Conservation (phyloP, 176 grass and related monocot genomes). For the Eragrostis nindensis region DNA sequence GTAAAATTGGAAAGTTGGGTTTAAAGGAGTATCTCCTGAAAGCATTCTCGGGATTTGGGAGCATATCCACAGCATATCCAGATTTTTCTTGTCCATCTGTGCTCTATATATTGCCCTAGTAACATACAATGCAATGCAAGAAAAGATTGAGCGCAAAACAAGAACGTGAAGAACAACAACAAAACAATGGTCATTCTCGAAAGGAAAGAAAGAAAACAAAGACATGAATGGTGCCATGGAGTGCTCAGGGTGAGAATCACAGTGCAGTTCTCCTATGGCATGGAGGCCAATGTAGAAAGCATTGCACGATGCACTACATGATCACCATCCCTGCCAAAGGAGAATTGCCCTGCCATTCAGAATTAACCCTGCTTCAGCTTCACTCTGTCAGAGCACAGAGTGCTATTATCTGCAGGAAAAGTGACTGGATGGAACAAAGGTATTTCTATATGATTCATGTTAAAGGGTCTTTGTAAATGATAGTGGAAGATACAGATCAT, state of each 20-base stretch:
- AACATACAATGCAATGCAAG: constrained; percentile 31
- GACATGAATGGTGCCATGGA: not conserved
- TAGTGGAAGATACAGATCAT: not conserved
- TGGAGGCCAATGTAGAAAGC: constrained; percentile 35
- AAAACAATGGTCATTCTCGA: not conserved
- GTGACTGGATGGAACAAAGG: constrained; percentile 15
- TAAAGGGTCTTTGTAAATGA: not conserved
- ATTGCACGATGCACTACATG: not conserved
- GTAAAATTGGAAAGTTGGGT: constrained; percentile 15
- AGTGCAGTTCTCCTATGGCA: constrained; percentile 66
- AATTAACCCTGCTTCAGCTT: constrained; percentile 38
- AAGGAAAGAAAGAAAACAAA: not conserved
- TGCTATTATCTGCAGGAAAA: constrained; percentile 25
- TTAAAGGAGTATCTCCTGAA: constrained; percentile 48
- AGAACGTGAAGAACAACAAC: constrained; percentile 6
- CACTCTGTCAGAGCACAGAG: not conserved
- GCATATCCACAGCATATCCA: constrained; percentile 69
- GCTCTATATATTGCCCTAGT: constrained; percentile 43
- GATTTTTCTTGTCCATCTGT: constrained; percentile 19
- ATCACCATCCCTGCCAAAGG: constrained; percentile 67
- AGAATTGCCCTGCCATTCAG: constrained; percentile 92
- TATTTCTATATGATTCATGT: constrained; percentile 15
- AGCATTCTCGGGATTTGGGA: constrained; percentile 54
- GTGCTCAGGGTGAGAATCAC: constrained; percentile 57
- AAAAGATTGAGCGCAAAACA: constrained; percentile 12